Evolutionary conservation across 208 protist genomes (phyloP).

Genomic region (Leptomonas pyrrhocoris): DNA sequence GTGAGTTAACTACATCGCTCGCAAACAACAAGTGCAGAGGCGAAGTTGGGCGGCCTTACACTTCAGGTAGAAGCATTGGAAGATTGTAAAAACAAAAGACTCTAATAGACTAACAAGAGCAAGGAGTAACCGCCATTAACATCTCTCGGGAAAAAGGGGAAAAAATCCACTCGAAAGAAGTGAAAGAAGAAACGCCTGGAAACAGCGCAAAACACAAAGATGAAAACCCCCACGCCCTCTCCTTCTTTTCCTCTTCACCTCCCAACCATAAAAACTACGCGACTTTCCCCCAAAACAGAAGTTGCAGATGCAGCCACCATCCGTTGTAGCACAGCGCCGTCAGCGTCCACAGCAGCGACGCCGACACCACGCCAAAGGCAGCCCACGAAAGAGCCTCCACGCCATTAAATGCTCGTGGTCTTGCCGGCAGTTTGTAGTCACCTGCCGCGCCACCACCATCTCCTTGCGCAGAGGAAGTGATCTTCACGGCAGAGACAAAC

Average conservation of each 20-base stretch:
- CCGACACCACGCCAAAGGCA: slow-evolving; percentile 58
- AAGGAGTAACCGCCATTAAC: too few species aligned
- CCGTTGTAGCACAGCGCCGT: slow-evolving; percentile 67
- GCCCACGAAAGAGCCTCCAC: slow-evolving; percentile 68
- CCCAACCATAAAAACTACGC: slow-evolving; percentile 23
- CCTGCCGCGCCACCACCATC: neutral
- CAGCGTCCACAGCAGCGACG: slow-evolving; percentile 68
- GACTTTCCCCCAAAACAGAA: slow-evolving; percentile 66
- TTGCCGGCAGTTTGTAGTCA: slow-evolving; percentile 10
- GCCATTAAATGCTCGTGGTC: slow-evolving; percentile 36
- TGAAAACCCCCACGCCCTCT: neutral
- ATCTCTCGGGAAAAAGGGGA: too few species aligned
- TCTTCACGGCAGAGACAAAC: slow-evolving; percentile 26
- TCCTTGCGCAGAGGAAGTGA: slow-evolving; percentile 5
- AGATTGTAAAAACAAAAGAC: too few species aligned
- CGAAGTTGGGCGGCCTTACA: neutral
- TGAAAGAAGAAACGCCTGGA: slow-evolving; percentile 8
- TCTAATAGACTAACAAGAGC: too few species aligned
- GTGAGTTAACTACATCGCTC: neutral
- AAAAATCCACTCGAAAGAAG: neutral
- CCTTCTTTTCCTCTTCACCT: neutral
- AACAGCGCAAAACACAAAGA: neutral
- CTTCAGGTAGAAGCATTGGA: too few species aligned
- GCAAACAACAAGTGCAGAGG: neutral
- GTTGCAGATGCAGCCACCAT: slow-evolving; percentile 75